Conservation (phyloP, 768 basidiomycete species). For the Mycena vitilis region DNA sequence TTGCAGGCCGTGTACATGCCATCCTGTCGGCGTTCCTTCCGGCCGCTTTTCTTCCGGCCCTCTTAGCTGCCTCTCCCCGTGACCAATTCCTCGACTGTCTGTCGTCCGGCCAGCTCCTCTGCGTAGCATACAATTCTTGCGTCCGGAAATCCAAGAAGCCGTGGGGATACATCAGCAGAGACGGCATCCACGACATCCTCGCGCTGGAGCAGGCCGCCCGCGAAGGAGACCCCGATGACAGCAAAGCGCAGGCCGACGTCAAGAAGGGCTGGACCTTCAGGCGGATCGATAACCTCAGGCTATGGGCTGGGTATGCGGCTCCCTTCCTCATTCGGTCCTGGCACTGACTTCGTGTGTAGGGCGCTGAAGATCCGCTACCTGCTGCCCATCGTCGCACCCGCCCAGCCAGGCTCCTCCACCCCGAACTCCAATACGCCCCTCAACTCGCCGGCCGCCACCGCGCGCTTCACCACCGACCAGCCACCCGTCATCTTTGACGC, state of each 20-base stretch:
- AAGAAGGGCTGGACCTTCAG: slow-evolving; percentile 86
- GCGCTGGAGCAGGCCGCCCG: slow-evolving; percentile 65
- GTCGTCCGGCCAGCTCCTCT: slow-evolving; percentile 84
- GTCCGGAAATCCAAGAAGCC: slow-evolving; percentile 85
- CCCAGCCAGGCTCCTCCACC: slow-evolving; percentile 44
- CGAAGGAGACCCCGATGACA: slow-evolving; percentile 47
- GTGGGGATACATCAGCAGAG: slow-evolving; percentile 87
- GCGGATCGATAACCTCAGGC: slow-evolving; percentile 83
- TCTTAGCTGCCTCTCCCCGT: slow-evolving; percentile 46
- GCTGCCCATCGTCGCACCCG: slow-evolving; percentile 72
- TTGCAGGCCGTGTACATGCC: slow-evolving; percentile 71
- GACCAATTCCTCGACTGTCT: slow-evolving; percentile 64
- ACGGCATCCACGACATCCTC: slow-evolving; percentile 84
- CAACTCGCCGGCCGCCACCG: slow-evolving; percentile 43
- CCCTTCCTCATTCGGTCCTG: slow-evolving; percentile 1
- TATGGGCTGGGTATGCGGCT: slow-evolving; percentile 83
- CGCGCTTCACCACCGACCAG: slow-evolving; percentile 54
- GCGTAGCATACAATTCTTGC: slow-evolving; percentile 82
- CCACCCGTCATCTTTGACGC: slow-evolving; percentile 77
- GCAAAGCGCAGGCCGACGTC: slow-evolving; percentile 48
- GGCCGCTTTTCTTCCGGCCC: slow-evolving; percentile 55
- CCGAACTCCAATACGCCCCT: slow-evolving; percentile 41
- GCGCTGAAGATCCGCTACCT: slow-evolving; percentile 87
- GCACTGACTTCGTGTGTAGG: slow-evolving; percentile 48
- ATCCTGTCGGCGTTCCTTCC: slow-evolving; percentile 74